Base-by-base conservation (phyloP, 805 yeast species). In the Geotrichum ghanense region DNA sequence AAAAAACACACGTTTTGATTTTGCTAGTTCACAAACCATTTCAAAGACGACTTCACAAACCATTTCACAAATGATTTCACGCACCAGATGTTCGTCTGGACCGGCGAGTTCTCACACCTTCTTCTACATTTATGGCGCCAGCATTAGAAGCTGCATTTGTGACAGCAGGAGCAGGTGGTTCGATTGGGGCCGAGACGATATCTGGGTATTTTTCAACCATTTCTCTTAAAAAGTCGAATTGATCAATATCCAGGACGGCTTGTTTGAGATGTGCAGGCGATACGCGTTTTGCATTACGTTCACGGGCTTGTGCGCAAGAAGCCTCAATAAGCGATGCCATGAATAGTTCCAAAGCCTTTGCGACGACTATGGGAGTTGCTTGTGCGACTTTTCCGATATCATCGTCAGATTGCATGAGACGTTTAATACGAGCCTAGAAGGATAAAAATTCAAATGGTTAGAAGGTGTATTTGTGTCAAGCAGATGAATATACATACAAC, bases 341-440 rank as follows among this genome's bases (percentile, higher is more conserved):
- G 62, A 92, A 92, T 50, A 87, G 75, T 66, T 92, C 97, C 45
- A 92, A 70, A 0, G 98, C 95, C 51, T 96, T 76, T 5, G 97
- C 97, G 6, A 92, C 95, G 16, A 90, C 90, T n/a, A 90, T 83
- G 0, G 99, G 99, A 2, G 99, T 94, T 1, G 96, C 97, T 60
- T 89, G 97, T 2, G 98, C 96, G 3, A 92, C 97, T 61, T 92
- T 92, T 2, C 99, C 99, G 41, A 92, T 89, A 53, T 92, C 99
- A 53, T 92, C 98, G 64, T 92, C 99, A 23, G 94, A 81, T 61
- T 92, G 98, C 96, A 92, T 90, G 49, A 92, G 78, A 57, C 92
- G 86, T 70, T 92, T 92, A 57, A 92, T 88, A 52, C 97, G 77
- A 2, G 97, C 97, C 65, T 61, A 22, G n/a, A 23, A 21, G n/a